Conservation (phyloP, 2,329 filamentous ascomycete genomes). For the Diaporthe citri region DNA sequence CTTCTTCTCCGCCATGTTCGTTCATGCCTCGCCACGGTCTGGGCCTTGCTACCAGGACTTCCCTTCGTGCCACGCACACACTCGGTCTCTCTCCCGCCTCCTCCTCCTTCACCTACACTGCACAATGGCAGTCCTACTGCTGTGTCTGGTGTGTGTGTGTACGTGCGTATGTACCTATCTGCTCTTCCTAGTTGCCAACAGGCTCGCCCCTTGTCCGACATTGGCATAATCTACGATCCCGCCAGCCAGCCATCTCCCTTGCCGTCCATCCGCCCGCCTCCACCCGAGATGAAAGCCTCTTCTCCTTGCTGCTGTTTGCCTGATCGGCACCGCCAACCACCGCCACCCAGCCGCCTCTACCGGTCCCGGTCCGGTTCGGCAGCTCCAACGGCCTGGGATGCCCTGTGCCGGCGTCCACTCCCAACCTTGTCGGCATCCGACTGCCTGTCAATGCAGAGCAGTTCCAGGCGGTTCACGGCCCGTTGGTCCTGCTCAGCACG, state of each 20-base stretch:
- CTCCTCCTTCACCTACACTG: neutral
- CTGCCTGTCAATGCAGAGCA: slow-evolving; percentile 8
- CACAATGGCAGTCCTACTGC: neutral
- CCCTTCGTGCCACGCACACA: neutral
- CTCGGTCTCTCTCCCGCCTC: neutral
- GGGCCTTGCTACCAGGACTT: neutral
- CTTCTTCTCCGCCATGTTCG: neutral
- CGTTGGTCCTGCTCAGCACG: slow-evolving; percentile 4
- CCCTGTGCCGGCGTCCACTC: slow-evolving; percentile 4
- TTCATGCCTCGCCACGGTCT: neutral
- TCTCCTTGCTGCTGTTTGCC: neutral
- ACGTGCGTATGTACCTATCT: neutral
- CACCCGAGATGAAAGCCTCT: neutral
- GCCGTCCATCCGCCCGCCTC: slow-evolving; percentile 7
- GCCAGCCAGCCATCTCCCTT: neutral
- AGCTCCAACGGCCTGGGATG: slow-evolving; percentile 3
- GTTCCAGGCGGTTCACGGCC: slow-evolving; percentile 26
- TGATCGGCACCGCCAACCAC: slow-evolving; percentile 17
- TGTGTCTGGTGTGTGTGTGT: neutral
- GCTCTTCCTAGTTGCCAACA: neutral
- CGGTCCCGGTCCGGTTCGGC: slow-evolving; percentile 16
- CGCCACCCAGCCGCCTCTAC: slow-evolving; percentile 3
- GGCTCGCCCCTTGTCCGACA: slow-evolving; percentile 1
- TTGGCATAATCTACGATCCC: slow-evolving; percentile 11
- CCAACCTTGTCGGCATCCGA: neutral